Percentiles rank a stretch among this genome's conserved stretches.
Conservation (phyloP, 106 monocot species). For the Acorus gramineus region DNA sequence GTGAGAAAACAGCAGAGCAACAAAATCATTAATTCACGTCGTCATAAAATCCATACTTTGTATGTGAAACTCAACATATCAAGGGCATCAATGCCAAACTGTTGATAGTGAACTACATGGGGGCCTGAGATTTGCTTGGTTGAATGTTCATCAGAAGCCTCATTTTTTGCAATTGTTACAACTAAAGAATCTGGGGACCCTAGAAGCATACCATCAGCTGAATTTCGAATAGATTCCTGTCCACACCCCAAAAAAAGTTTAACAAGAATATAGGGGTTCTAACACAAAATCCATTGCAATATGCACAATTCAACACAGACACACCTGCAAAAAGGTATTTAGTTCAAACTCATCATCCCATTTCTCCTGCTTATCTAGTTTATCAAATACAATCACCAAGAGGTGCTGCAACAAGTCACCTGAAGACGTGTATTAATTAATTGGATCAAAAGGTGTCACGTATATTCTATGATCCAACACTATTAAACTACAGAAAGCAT, state of each 20-base stretch:
- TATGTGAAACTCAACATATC: conserved; percentile 75
- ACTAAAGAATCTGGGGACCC: conserved; percentile 68
- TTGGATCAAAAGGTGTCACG: neutral
- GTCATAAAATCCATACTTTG: conserved; percentile 36
- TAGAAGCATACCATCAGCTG: conserved; percentile 64
- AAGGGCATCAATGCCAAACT: conserved; percentile 76
- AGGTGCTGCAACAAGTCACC: conserved; percentile 93
- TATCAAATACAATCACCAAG: conserved; percentile 57
- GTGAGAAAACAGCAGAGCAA: neutral
- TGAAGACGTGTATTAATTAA: conserved; percentile 16
- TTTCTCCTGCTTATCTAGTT: conserved; percentile 63
- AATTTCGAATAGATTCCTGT: conserved; percentile 88
- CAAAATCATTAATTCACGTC: neutral
- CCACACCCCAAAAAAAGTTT: no score
- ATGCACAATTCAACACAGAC: conserved; percentile 1
- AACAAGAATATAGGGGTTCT: no score
- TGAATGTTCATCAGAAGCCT: conserved; percentile 22
- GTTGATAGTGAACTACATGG: conserved; percentile 22
- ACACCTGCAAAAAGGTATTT: conserved; percentile 77
- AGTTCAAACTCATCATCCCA: conserved; percentile 99
- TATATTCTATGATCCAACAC: neutral
- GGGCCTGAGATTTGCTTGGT: conserved; percentile 21
- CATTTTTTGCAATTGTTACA: conserved; percentile 43
- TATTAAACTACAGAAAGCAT: neutral
- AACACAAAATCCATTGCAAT: neutral